Conservation (phyloP, 2,329 filamentous ascomycete species). For the Rhytidhysteron rufulum region DNA sequence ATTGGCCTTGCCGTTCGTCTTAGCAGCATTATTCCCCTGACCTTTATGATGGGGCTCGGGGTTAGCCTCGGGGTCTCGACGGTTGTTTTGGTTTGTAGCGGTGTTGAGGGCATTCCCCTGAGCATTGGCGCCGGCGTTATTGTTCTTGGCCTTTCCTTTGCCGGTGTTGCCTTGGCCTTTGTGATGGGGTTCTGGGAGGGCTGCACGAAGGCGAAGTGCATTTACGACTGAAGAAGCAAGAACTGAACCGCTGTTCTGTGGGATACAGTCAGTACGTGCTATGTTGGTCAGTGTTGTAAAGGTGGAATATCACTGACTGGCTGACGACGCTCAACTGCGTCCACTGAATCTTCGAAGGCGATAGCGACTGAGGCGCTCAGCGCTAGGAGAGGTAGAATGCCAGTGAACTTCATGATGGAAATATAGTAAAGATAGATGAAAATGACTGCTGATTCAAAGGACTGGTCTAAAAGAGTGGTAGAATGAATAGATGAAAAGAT, state of each 20-base stretch:
- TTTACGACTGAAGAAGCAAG: background rate
- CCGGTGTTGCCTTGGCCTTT: background rate
- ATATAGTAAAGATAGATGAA: background rate
- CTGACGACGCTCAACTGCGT: background rate
- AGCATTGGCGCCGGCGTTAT: no score
- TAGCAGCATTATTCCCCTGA: background rate
- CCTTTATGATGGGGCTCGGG: background rate
- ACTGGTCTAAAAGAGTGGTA: background rate
- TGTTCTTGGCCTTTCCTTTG: background rate
- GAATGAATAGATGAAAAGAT: background rate
- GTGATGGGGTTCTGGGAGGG: background rate
- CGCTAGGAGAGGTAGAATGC: background rate
- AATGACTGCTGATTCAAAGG: background rate
- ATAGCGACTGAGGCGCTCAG: background rate
- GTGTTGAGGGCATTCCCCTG: background rate
- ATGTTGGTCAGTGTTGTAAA: no score
- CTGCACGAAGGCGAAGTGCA: background rate
- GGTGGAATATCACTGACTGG: background rate
- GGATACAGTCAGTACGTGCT: no score
- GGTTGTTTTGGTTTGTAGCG: background rate
- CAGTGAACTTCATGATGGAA: background rate
- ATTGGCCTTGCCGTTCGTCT: no score
- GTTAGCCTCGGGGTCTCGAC: background rate
- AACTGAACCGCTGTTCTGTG: background rate
- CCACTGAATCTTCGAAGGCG: background rate